These are phyloP conservation scores for Penicillium sclerotigenum DNA, from an alignment of 2,329 filamentous ascomycete genomes.

Conservation along the genomic window DNA sequence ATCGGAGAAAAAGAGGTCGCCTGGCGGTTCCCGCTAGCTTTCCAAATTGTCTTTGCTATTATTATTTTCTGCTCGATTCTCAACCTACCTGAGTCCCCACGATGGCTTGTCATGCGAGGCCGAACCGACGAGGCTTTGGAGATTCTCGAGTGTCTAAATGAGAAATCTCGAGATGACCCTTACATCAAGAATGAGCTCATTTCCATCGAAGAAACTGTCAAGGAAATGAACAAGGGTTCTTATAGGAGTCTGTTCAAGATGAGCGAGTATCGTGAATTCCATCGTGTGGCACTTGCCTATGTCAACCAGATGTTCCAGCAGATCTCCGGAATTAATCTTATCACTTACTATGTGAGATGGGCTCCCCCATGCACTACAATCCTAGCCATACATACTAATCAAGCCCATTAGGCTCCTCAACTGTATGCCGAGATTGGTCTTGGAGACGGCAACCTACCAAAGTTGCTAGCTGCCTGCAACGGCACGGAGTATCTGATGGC, in stretches of 20 bases:
- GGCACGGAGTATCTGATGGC: conserved; percentile 51
- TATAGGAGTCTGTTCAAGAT: conserved; percentile 57
- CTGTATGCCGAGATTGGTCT: conserved; percentile 23
- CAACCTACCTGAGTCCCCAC: conserved; percentile 53
- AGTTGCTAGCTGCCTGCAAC: conserved; percentile 47
- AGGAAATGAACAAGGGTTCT: conserved; percentile 46
- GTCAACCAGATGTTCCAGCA: conserved; percentile 54
- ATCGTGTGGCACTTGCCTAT: conserved; percentile 52
- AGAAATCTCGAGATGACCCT: conserved; percentile 41
- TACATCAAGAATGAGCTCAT: conserved; percentile 45
- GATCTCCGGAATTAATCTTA: conserved; percentile 40
- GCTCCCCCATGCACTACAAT: no score
- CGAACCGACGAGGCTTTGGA: conserved; percentile 50
- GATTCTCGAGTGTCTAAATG: conserved; percentile 46
- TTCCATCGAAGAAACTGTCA: conserved; percentile 49
- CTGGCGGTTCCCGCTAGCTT: conserved; percentile 55
- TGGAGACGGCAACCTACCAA: conserved; percentile 14
- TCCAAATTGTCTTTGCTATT: conserved; percentile 54
- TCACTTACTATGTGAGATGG: conserved; percentile 37
- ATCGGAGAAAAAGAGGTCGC: conserved; percentile 43
- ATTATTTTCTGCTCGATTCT: conserved; percentile 48
- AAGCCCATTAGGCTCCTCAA: conserved; percentile 12
- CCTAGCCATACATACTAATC: not conserved
- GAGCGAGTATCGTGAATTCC: conserved; percentile 53
- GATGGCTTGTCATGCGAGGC: conserved; percentile 55